Evolutionary conservation across 2,329 filamentous ascomycete genomes (phyloP), one percentile per base, ranked within the genome.

Genomic region (Epichloe sylvatica): DNA sequence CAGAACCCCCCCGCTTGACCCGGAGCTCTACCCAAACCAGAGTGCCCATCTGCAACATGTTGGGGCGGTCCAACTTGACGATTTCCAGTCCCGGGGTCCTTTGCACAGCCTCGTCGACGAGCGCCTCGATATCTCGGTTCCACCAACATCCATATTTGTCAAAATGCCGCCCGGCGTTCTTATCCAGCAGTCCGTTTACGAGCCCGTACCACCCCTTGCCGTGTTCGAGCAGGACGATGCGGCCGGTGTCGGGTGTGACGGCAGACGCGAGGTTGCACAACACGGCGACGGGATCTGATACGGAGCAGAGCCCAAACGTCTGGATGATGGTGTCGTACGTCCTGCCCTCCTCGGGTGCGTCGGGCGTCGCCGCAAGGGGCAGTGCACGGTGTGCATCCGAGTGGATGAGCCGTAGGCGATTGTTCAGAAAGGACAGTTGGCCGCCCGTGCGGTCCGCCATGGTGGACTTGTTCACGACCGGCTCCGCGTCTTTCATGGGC

Each of bases 61-160:
- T 70, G 3, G 77, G 77, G 46, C 74, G 69, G 55, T 75, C 66
- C 21, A 81, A 60, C 53, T 68, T 65, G 41, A 81, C 70, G 39
- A 83, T 65, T 60, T 80, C 74, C 46, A 83, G 64, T 2, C 77
- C 77, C 0, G 75, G 75, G 3, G 75, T 67, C 46, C 60, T 59
- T 46, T 57, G 53, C 19, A 66, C 66, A 33, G 77, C 78, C 52
- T 72, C 68, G 48, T 70, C 64, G 8, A 82, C 71, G 33, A 82
- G 68, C 35, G 58, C 64, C 56, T 75, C 73, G 52, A 83, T 74
- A 58, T 83, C 79, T 47, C 80, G 68, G 64, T 83, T 83, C 78
- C 78, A 83, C 80, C 80, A 83, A 65, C 80, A 83, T 3, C 80
- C 80, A 58, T 77, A 83, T 56, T 74, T 72, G 21, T 68, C 65